Conservation (phyloP, 768 basidiomycete genomes). For the Cubamyces sp. region DNA sequence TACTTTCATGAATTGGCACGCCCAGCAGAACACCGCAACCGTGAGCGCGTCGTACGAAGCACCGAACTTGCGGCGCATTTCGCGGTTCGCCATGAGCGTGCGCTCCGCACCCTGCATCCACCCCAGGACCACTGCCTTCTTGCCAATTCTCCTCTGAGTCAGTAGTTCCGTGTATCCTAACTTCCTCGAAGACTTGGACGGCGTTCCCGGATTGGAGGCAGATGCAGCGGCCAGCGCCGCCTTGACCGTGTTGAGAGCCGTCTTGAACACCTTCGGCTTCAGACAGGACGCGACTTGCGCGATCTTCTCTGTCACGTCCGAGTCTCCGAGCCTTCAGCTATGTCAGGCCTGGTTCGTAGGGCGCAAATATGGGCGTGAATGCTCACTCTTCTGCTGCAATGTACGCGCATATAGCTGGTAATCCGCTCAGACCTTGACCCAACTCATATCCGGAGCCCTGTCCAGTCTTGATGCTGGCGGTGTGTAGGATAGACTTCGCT, state of each 20-base stretch:
- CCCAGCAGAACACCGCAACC: conserved; percentile 35
- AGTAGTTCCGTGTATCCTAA: conserved; percentile 25
- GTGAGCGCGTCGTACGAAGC: conserved; percentile 26
- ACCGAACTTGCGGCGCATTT: conserved; percentile 22
- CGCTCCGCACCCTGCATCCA: conserved; percentile 32
- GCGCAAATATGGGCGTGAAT: neutral
- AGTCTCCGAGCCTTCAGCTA: conserved; percentile 32
- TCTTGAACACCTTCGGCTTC: conserved; percentile 32
- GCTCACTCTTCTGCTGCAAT: conserved; percentile 52
- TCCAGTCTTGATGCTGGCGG: conserved; percentile 46
- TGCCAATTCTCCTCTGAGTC: conserved; percentile 16
- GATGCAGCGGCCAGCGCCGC: conserved; percentile 25
- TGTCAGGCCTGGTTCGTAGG: neutral
- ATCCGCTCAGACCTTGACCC: conserved; percentile 41
- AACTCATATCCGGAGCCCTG: conserved; percentile 55
- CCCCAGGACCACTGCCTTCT: conserved; percentile 18
- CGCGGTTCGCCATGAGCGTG: conserved; percentile 25
- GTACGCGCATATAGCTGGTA: conserved; percentile 55
- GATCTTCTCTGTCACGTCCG: conserved; percentile 34
- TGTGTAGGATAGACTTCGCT: conserved; percentile 40
- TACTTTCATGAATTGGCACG: conserved; percentile 26
- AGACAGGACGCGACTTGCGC: conserved; percentile 41
- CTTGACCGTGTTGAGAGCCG: conserved; percentile 33
- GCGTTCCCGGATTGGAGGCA: conserved; percentile 1
- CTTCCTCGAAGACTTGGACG: neutral